These are phyloP conservation scores for Blastobotrys muscicola DNA, from an alignment of 805 yeast genomes.

Conservation along the genomic window DNA sequence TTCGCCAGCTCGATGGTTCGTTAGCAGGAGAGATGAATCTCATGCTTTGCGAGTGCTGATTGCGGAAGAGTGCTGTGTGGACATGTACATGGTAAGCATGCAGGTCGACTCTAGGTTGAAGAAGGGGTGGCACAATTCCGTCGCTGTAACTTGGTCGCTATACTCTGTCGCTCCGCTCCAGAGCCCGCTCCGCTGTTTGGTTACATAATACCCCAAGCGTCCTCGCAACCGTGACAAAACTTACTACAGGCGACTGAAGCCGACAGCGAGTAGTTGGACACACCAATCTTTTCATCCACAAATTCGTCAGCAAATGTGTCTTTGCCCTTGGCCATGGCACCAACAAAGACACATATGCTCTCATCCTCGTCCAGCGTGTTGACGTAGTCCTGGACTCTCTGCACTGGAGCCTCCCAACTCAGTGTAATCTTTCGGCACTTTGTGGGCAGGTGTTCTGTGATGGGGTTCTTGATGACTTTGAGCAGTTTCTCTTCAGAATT, in stretches of 20 bases:
- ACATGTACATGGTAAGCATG: too few relatives aligned
- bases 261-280: constrained; percentile 88
- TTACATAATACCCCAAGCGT: constrained; percentile 79
- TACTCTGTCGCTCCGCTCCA: too few relatives aligned
- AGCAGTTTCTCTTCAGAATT: constrained; percentile 90
- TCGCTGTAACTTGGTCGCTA: too few relatives aligned
- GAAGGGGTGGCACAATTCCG: too few relatives aligned
- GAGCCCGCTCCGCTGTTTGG: too few relatives aligned
- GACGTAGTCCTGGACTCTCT: constrained; percentile 83
- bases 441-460: constrained; percentile 92
- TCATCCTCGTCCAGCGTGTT: constrained; percentile 73
- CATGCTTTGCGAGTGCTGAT: too few relatives aligned
- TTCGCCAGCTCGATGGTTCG: too few relatives aligned
- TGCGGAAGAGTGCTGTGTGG: too few relatives aligned
- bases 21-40: too few relatives aligned
- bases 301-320: constrained; percentile 96
- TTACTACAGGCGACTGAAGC: constrained; percentile 98
- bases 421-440: constrained; percentile 91
- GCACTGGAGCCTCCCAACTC: constrained; percentile 84
- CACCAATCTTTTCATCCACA: constrained; percentile 93
- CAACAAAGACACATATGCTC: constrained; percentile 95
- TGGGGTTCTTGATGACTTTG: constrained; percentile 93
- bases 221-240: constrained; percentile 98
- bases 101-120: too few relatives aligned
- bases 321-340: constrained; percentile 98